These are phyloP conservation scores for Suillus plorans DNA, from an alignment of 768 basidiomycete species.

Conservation along the genomic window DNA sequence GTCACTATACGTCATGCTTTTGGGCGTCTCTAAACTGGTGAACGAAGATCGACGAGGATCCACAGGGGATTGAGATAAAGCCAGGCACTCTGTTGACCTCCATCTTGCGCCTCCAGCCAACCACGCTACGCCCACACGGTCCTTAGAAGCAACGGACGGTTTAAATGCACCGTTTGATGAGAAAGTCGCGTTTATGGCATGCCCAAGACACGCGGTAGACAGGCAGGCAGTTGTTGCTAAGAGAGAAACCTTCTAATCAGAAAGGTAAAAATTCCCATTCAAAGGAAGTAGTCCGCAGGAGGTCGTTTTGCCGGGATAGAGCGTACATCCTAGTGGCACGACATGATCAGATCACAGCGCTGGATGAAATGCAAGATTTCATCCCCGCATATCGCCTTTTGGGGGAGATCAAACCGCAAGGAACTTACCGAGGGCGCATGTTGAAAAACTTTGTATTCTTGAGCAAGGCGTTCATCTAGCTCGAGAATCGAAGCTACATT, in stretches of 20 bases:
- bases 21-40: neutral
- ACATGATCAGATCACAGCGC: constrained; percentile 9
- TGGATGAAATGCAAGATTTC: constrained; percentile 8
- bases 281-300: constrained; percentile 86
- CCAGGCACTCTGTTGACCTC: neutral
- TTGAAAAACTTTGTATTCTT: constrained; percentile 95
- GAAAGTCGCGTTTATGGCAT: constrained; percentile 16
- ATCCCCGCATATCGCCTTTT: constrained; percentile 13
- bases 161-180: constrained; percentile 5
- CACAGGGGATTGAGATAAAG: neutral
- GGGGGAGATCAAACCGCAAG: constrained; percentile 6
- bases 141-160: constrained; percentile 4
- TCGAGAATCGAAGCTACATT: constrained; percentile 95
- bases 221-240: constrained; percentile 5
- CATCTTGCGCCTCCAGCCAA: neutral
- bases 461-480: constrained; percentile 88
- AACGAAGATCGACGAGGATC: constrained; percentile 2
- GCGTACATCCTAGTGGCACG: constrained; percentile 62
- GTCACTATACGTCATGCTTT: neutral
- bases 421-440: constrained; percentile 80
- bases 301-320: constrained; percentile 83
- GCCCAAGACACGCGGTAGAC: constrained; percentile 26
- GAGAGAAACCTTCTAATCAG: constrained; percentile 15
- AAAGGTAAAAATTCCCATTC: constrained; percentile 18
- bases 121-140: constrained; percentile 2